Percentiles rank a stretch among this genome's conserved stretches.
These are phyloP conservation scores for Brasilioporus rufonigricans DNA, from an alignment of 768 basidiomycete species.

Conservation along the genomic window DNA sequence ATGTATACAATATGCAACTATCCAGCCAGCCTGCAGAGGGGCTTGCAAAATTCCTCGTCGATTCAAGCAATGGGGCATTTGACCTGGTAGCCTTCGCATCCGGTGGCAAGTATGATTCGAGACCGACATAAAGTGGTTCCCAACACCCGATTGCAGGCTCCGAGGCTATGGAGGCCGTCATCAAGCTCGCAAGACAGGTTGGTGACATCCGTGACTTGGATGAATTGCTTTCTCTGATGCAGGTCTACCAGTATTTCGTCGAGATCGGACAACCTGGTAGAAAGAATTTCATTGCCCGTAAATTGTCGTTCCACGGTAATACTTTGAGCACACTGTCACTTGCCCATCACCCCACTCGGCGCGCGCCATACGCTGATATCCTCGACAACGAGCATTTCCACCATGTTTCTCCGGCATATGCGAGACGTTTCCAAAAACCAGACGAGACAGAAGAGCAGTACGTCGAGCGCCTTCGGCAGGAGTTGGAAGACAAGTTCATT, in stretches of 20 bases:
- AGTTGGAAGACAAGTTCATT: slow-evolving; percentile 83
- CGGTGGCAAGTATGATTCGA: slow-evolving; percentile 50
- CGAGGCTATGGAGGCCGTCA: slow-evolving; percentile 85
- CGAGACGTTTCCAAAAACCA: slow-evolving; percentile 67
- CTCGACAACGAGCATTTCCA: slow-evolving; percentile 68
- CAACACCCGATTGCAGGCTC: slow-evolving; percentile 51
- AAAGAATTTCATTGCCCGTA: slow-evolving; percentile 74
- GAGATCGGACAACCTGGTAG: slow-evolving; percentile 70
- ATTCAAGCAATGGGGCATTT: slow-evolving; percentile 72
- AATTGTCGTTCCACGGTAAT: slow-evolving; percentile 85
- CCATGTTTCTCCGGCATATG: slow-evolving; percentile 86
- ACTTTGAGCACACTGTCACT: slow-evolving; percentile 70
- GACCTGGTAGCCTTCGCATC: slow-evolving; percentile 68
- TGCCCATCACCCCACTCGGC: slow-evolving; percentile 62
- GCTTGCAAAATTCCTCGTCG: slow-evolving; percentile 64
- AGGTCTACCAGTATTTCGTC: slow-evolving; percentile 53
- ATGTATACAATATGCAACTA: slow-evolving; percentile 86
- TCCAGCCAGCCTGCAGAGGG: slow-evolving; percentile 80
- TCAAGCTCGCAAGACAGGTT: slow-evolving; percentile 81
- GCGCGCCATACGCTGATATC: slow-evolving; percentile 64
- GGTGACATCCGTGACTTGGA: slow-evolving; percentile 8
- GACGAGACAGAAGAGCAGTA: slow-evolving; percentile 80
- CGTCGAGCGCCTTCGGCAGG: slow-evolving; percentile 70
- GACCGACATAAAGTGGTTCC: neutral
- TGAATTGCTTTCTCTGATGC: slow-evolving; percentile 5